A percentile compares a stretch with the other conserved stretches of the same genome.
Evolutionary conservation across 2,329 filamentous ascomycete species (phyloP).

Genomic region (Teratosphaeria destructans): DNA sequence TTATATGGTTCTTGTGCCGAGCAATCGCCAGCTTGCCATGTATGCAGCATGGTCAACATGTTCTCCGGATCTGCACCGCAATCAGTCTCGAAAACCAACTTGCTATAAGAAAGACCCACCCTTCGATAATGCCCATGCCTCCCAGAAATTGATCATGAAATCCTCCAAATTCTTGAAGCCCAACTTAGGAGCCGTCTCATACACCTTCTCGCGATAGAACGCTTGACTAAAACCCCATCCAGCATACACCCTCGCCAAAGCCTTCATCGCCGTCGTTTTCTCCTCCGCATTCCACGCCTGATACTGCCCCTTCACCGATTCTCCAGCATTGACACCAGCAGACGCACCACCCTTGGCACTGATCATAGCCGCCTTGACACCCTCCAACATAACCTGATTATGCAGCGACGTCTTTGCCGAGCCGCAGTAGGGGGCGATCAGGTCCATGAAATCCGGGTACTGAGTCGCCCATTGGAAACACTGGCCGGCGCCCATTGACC

Average conservation of each 20-base stretch:
- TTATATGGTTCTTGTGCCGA: constrained; percentile 59
- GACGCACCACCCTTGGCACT: constrained; percentile 46
- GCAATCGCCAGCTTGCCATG: constrained; percentile 66
- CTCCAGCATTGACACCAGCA: constrained; percentile 40
- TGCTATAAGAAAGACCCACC: constrained; percentile 19
- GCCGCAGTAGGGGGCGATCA: constrained; percentile 54
- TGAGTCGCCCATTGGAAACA: constrained; percentile 32
- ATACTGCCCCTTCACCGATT: constrained; percentile 28
- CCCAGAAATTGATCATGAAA: constrained; percentile 68
- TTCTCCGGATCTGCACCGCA: constrained; percentile 55
- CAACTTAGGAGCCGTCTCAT: constrained; percentile 45
- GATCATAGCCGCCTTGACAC: constrained; percentile 51
- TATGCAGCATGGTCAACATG: constrained; percentile 62
- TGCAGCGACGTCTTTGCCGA: constrained; percentile 54
- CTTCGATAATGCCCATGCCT: constrained; percentile 61
- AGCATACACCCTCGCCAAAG: constrained; percentile 57
- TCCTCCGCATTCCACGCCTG: constrained; percentile 37
- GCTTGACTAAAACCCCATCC: constrained; percentile 73
- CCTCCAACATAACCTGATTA: constrained; percentile 58
- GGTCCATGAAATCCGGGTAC: constrained; percentile 46
- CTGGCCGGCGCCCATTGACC: constrained; percentile 62
- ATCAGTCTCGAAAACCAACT: constrained; percentile 9
- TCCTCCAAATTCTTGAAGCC: constrained; percentile 60
- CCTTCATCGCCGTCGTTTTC: constrained; percentile 51
- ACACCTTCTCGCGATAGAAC: constrained; percentile 64